Base-by-base conservation (phyloP, 176 grass and related monocot species). In the Poa pratensis region DNA sequence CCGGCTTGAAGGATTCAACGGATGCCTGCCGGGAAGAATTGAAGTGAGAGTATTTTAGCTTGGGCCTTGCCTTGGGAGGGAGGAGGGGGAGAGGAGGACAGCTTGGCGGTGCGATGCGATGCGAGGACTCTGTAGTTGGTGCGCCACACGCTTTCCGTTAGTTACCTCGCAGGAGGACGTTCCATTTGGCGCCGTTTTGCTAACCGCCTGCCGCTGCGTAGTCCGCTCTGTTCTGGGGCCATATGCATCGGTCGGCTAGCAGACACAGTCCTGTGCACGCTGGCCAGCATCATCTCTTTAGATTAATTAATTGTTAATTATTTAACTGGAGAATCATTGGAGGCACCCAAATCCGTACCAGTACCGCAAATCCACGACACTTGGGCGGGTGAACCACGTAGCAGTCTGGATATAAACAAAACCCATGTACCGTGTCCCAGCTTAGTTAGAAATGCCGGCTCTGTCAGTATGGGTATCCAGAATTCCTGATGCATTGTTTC, bases 121-220 rank as follows among this genome's bases (percentile, higher is more conserved):
- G 86, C 89, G 89, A 91, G 95, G 93, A 87, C 60, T 78, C 79
- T 48, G 23, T 85, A 80, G 92, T 82, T 93, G 95, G 85, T 85
- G 55, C 78, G 70, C 3, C 61, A 81, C 68, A 59, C 76, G 68
- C 59, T 90, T 75, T 73, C 71, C 39, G 18, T 82, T 58, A 28
- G 69, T 40, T 18, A 8, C 30, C 32, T 22, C 83, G 83, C 76
- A 71, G 73, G 83, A 80, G 81, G 67, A 69, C 23, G 80, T 79
- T 87, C 87, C 95, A 95, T 88, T 93, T 93, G 95, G 95, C 87
- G 91, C 85, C 93, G 72, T 87, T 74, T 80, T 73, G 75, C 18
- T 51, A 65, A 65, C 57, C 75, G 43, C 43, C 75, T 49, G 46
- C 46, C 46, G 46, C 46, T 49, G 46, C 46, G 12, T 83, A 51